Conservation (phyloP, 2,329 filamentous ascomycete genomes). For the Phaeosphaeriaceae sp. region DNA sequence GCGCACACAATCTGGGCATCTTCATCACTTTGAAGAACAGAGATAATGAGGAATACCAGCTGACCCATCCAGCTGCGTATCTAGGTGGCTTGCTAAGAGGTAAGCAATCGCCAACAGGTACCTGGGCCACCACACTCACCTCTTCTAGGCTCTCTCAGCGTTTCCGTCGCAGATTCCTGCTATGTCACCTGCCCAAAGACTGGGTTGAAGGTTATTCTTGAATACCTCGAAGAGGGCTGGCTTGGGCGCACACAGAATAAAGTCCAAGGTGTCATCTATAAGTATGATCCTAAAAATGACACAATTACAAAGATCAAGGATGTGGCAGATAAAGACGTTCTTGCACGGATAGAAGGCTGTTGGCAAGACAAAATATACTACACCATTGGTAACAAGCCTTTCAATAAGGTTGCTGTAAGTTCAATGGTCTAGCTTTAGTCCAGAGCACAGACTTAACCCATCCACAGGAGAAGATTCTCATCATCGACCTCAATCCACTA, state of each 20-base stretch:
- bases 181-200: slow-evolving; percentile 91
- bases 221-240: slow-evolving; percentile 96
- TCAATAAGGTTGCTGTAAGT: slow-evolving; percentile 63
- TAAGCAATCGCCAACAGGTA: slow-evolving; percentile 15
- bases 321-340: slow-evolving; percentile 81
- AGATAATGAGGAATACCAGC: slow-evolving; percentile 88
- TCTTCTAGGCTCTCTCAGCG: slow-evolving; percentile 70
- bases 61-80: slow-evolving; percentile 93
- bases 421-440: not conserved
- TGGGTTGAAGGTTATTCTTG: slow-evolving; percentile 86
- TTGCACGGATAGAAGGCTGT: slow-evolving; percentile 80
- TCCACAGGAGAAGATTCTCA: slow-evolving; percentile 63
- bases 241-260: slow-evolving; percentile 89
- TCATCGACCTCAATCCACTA: slow-evolving; percentile 89
- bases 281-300: slow-evolving; percentile 86
- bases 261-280: slow-evolving; percentile 89
- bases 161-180: slow-evolving; percentile 88
- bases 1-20: slow-evolving; percentile 93
- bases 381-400: slow-evolving; percentile 56
- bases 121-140: slow-evolving; percentile 12
- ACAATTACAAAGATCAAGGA: slow-evolving; percentile 80
- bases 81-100: slow-evolving; percentile 84
- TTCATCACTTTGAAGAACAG: slow-evolving; percentile 85
- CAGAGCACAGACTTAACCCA: not conserved
- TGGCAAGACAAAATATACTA: slow-evolving; percentile 79